Base-by-base conservation (phyloP, 768 basidiomycete genomes). In the Phylloporus rhodoxanthus region DNA sequence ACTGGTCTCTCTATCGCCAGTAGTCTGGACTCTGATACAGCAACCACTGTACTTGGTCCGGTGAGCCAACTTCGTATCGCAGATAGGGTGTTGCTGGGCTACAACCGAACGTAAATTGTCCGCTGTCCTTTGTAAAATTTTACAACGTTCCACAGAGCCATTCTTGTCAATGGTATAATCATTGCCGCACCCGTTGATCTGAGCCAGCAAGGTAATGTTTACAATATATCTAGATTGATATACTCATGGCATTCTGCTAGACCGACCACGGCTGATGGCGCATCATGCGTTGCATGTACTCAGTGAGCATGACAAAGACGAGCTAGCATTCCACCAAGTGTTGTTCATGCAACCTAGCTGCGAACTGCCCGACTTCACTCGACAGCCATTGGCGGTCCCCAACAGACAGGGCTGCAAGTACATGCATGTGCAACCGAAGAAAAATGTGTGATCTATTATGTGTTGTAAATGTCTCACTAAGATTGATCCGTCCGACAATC, bases 141-240 rank as follows among this genome's bases (percentile, higher is more conserved):
- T n/a, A n/a, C n/a, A 11, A 38, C 19, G 2, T 13, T 21, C 3
- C 13, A 14, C 23, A 73, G 72, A 15, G 62, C 72, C 6, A 68
- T 71, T 10, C 59, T 76, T 7, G 70, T 69, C n/a, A 70, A 66
- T 15, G 70, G 72, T 4, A 60, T 52, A 5, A 70, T 71, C 44
- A 79, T 75, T 14, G 76, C n/a, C n/a, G n/a, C n/a, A 68, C 0
- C 75, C 76, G 8, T 59, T 76, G 37, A 74, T 79, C 50, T 45
- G 14, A 1, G 72, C 67, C 4, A 57, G 62, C 30, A 79, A 77
- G 55, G 64, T 57, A 39, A 40, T 49, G 32, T 14, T 14, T 13
- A 21, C 17, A 1, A 20, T 6, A 19, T n/a, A 15, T 14, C 2
- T 11, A n/a, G 25, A 21, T 28, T 23, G 26, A 4, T 5, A 34